Percentiles rank a stretch among this genome's conserved stretches.
phyloP scores from a whole-genome alignment of 805 yeast species.

The Teunomyces atbi region DNA sequence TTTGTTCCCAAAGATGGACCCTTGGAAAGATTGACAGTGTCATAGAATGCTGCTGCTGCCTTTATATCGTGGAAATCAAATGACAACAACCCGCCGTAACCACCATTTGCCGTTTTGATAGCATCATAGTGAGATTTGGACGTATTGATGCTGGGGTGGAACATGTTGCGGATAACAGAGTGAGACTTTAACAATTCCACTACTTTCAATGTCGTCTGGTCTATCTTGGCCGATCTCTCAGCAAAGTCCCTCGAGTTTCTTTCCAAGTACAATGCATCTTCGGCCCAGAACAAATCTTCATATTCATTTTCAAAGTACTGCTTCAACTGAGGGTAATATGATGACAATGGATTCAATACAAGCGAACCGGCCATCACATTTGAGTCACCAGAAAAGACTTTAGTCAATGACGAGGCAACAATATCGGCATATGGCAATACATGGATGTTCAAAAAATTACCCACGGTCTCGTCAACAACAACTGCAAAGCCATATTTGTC shows the following conservation, averaged over 20 bases:
- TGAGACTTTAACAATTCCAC: constrained; percentile 51
- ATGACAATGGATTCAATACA: constrained; percentile 68
- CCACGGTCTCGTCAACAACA: constrained; percentile 92
- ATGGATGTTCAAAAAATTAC: constrained; percentile 82
- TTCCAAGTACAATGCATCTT: constrained; percentile 89
- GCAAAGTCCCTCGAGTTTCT: constrained; percentile 90
- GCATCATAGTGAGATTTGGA: constrained; percentile 68
- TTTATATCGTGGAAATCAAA: constrained; percentile 62
- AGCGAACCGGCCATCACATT: constrained; percentile 94
- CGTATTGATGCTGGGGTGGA: constrained; percentile 62
- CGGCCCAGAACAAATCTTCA: constrained; percentile 83
- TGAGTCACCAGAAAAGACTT: constrained; percentile 90
- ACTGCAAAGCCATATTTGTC: constrained; percentile 71
- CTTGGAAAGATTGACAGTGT: constrained; percentile 66
- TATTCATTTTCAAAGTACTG: constrained; percentile 49
- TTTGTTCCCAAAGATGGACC: constrained; percentile 93
- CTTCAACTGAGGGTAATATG: constrained; percentile 49
- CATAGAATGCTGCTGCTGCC: constrained; percentile 72
- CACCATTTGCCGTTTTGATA: constrained; percentile 66
- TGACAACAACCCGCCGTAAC: constrained; percentile 86
- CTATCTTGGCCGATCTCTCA: constrained; percentile 55
- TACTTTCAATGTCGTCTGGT: constrained; percentile 54
- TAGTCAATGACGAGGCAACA: constrained; percentile 82
- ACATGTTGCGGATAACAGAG: constrained; percentile 60
- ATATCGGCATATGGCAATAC: constrained; percentile 83